phyloP scores from a whole-genome alignment of 331 rosid species.

The Malus hybrid region DNA sequence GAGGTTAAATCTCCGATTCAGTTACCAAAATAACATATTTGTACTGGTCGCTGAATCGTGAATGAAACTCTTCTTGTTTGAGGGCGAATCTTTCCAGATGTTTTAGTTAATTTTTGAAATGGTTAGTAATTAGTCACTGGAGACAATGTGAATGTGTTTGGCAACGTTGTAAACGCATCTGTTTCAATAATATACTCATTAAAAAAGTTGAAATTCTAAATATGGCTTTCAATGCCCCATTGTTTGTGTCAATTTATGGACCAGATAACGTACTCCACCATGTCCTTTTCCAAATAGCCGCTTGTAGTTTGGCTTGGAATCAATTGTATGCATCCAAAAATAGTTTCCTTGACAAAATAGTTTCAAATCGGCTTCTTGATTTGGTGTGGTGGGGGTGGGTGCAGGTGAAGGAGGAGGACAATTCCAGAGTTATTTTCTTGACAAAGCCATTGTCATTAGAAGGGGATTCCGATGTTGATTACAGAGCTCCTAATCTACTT shows the following conservation, averaged over 20 bases:
- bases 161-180: not conserved
- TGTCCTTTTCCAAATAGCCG: not conserved
- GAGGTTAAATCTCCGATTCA: no score
- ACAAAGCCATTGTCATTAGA: slow-evolving; percentile 48
- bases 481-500: slow-evolving; percentile 51
- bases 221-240: not conserved
- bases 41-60: not conserved
- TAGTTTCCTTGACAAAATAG: not conserved
- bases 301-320: not conserved
- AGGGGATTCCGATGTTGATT: slow-evolving; percentile 25
- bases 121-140: not conserved
- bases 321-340: not conserved
- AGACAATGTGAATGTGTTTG: no score
- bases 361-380: not conserved
- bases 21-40: no score
- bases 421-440: slow-evolving; percentile 19
- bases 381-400: slow-evolving; percentile 4
- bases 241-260: not conserved
- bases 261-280: not conserved
- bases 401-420: slow-evolving; percentile 27
- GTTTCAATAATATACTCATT: no score
- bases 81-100: not conserved
- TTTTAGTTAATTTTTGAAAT: no score
- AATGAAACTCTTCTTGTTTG: not conserved
- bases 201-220: no score